Evolutionary conservation across 345 rosid species (phyloP).

Genomic region (Aquilaria malaccensis): DNA sequence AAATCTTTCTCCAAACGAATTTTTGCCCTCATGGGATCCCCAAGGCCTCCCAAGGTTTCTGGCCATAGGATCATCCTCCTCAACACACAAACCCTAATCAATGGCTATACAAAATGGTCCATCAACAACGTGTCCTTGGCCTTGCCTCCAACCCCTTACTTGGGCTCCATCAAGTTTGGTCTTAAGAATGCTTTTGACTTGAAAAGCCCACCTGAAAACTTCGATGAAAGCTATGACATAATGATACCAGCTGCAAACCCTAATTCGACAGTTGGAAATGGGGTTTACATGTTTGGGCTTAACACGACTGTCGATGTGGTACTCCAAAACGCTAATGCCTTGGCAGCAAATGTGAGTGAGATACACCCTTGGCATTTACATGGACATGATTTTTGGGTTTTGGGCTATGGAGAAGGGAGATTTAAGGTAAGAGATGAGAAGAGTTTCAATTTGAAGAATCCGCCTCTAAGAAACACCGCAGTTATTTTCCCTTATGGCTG

Average conservation of each 20-base stretch:
- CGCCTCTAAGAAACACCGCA: slow-evolving; percentile 64
- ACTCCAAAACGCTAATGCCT: slow-evolving; percentile 61
- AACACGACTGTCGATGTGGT: slow-evolving; percentile 62
- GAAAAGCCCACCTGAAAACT: slow-evolving; percentile 40
- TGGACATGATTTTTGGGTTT: slow-evolving; percentile 83
- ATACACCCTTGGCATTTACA: slow-evolving; percentile 89
- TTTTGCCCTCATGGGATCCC: slow-evolving; percentile 33
- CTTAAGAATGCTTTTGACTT: slow-evolving; percentile 32
- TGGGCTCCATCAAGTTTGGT: slow-evolving; percentile 51
- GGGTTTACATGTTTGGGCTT: slow-evolving; percentile 38
- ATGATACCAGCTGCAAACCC: slow-evolving; percentile 38
- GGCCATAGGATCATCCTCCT: slow-evolving; percentile 46
- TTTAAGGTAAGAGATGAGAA: slow-evolving; percentile 23
- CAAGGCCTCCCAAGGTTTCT: slow-evolving; percentile 29
- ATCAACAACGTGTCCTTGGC: slow-evolving; percentile 61
- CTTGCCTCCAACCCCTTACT: slow-evolving; percentile 66
- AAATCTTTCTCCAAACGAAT: slow-evolving; percentile 34
- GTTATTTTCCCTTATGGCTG: slow-evolving; percentile 72
- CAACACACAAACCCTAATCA: slow-evolving; percentile 56
- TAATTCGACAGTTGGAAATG: slow-evolving; percentile 41
- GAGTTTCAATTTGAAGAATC: slow-evolving; percentile 51
- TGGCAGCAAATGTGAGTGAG: slow-evolving; percentile 38
- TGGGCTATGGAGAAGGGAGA: slow-evolving; percentile 75
- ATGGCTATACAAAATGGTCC: slow-evolving; percentile 61
- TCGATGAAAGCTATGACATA: slow-evolving; percentile 32